Percentiles rank a stretch among this genome's conserved stretches.
These are phyloP conservation scores for Panus rudis DNA, from an alignment of 768 basidiomycete species.

Conservation along the genomic window DNA sequence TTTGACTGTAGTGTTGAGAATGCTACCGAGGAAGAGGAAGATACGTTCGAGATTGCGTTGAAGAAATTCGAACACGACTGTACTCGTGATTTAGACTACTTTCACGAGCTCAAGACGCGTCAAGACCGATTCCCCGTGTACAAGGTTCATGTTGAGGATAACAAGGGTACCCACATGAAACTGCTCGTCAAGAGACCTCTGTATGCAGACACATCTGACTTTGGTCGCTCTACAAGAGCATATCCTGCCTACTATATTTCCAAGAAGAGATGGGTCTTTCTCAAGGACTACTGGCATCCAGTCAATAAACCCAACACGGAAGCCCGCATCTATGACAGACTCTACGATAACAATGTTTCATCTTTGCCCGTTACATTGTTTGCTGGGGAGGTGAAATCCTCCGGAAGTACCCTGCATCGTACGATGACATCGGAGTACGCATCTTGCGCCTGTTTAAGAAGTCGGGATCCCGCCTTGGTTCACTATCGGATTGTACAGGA, in stretches of 20 bases:
- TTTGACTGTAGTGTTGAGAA: neutral
- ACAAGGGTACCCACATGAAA: too few relatives aligned
- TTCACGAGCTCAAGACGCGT: too few relatives aligned
- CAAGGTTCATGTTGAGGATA: too few relatives aligned
- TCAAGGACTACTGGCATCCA: constrained; percentile 9
- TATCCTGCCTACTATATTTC: constrained; percentile 3
- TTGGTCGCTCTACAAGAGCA: constrained; percentile 6
- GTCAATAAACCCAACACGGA: neutral
- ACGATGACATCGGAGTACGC: too few relatives aligned
- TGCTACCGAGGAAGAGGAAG: neutral
- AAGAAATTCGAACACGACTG: too few relatives aligned
- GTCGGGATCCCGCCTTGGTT: too few relatives aligned
- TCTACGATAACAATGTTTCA: neutral
- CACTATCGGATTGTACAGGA: constrained; percentile 9
- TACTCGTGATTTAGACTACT: too few relatives aligned
- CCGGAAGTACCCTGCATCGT: neutral
- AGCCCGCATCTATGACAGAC: neutral
- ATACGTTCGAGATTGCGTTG: neutral
- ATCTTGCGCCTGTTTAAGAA: too few relatives aligned
- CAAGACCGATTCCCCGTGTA: too few relatives aligned
- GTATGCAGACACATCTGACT: neutral
- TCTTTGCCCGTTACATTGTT: neutral
- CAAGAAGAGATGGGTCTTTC: constrained; percentile 3
- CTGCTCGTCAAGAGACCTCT: neutral
- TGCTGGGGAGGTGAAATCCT: neutral